phyloP scores from a whole-genome alignment of 2,329 filamentous ascomycete species.

The Nigrospora oryzae region DNA sequence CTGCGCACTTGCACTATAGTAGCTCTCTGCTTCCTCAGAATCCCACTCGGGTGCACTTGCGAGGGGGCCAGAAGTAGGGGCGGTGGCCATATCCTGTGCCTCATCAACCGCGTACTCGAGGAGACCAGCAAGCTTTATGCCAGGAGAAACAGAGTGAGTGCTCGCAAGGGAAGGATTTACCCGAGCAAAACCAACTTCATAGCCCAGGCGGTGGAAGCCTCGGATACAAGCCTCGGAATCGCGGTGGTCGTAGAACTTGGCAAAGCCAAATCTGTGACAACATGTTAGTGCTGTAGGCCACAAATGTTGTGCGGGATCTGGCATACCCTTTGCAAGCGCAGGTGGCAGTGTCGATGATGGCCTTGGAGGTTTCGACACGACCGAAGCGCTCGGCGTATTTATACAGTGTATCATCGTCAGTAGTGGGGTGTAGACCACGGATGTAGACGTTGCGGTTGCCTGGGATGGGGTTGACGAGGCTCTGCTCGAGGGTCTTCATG shows the following conservation, averaged over 20 bases:
- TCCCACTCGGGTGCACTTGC: too few relatives aligned
- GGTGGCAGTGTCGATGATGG: conserved; percentile 91
- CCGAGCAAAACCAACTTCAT: conserved; percentile 94
- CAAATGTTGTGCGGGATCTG: background rate
- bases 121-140: too few relatives aligned
- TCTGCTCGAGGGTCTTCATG: conserved; percentile 86
- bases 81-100: too few relatives aligned
- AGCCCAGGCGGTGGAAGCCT: conserved; percentile 87
- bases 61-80: too few relatives aligned
- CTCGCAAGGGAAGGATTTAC: conserved; percentile 38
- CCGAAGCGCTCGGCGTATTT: conserved; percentile 83
- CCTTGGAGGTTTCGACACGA: conserved; percentile 92
- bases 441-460: conserved; percentile 99
- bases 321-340: conserved; percentile 91
- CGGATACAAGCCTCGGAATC: conserved; percentile 95
- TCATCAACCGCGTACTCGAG: too few relatives aligned
- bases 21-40: background rate
- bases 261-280: conserved; percentile 76
- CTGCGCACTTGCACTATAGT: too few relatives aligned
- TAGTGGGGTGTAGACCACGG: conserved; percentile 88
- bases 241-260: conserved; percentile 81
- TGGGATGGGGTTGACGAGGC: conserved; percentile 81
- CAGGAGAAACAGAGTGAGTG: too few relatives aligned
- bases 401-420: conserved; percentile 81
- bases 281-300: conserved; percentile 16